Conservation (phyloP, 352 stramenopile genomes). For the Phytophthora uliginosa region DNA sequence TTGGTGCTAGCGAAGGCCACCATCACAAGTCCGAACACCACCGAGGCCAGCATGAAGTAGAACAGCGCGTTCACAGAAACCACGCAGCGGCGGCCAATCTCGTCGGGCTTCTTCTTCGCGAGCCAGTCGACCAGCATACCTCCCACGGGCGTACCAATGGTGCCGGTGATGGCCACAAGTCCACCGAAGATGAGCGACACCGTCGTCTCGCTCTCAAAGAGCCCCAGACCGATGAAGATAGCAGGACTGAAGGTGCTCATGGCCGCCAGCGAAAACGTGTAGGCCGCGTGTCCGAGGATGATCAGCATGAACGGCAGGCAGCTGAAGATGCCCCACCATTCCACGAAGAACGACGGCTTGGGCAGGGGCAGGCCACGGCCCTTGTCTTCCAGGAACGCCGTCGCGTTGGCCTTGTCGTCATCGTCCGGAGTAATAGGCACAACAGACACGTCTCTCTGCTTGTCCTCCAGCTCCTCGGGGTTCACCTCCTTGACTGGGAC, state of each 20-base stretch:
- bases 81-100: constrained; percentile 54
- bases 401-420: constrained; percentile 32
- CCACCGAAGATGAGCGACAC: constrained; percentile 91
- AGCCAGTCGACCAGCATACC: constrained; percentile 80
- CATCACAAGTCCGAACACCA: constrained; percentile 70
- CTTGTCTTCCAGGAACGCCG: constrained; percentile 43
- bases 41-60: constrained; percentile 64
- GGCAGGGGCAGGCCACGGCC: constrained; percentile 11
- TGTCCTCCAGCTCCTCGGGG: constrained; percentile 30
- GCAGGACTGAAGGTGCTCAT: constrained; percentile 90
- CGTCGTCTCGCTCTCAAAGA: constrained; percentile 88
- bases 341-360: constrained; percentile 55
- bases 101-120: constrained; percentile 42
- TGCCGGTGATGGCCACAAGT: constrained; percentile 84
- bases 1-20: constrained; percentile 61
- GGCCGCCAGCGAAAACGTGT: constrained; percentile 89
- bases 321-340: constrained; percentile 78
- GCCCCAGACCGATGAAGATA: constrained; percentile 91
- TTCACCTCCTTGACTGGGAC: constrained; percentile 48
- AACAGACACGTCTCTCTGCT: constrained; percentile 23
- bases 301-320: constrained; percentile 83
- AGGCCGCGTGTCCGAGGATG: constrained; percentile 86
- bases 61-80: constrained; percentile 78
- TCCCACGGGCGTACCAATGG: constrained; percentile 90
- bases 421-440: constrained; percentile 32